Evolutionary conservation across 805 yeast species (phyloP).

Genomic region (Wilhelminamyces savonicus): DNA sequence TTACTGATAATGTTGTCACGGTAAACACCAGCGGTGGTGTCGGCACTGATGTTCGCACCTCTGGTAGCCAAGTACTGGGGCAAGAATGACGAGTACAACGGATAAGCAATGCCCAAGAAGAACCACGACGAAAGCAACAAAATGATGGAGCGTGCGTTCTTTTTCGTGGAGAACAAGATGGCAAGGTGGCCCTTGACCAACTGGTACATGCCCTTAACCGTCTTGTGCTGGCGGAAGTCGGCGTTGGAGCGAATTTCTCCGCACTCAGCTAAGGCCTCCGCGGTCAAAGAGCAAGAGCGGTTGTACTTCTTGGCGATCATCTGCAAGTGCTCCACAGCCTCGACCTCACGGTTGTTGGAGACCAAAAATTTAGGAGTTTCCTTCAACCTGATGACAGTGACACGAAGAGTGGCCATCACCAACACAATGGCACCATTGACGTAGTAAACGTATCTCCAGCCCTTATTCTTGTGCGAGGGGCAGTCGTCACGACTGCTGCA

Average conservation of each 20-base stretch:
- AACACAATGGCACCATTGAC: slow-evolving; percentile 5
- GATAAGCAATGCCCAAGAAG: slow-evolving; percentile 46
- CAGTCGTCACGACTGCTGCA: slow-evolving; percentile 21
- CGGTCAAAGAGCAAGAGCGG: slow-evolving; percentile 7
- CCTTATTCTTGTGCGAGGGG: slow-evolving; percentile 3
- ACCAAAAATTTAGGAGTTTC: slow-evolving; percentile 8
- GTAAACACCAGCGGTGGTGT: slow-evolving; percentile 32
- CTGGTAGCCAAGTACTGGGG: slow-evolving; percentile 29
- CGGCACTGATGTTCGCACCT: slow-evolving; percentile 42
- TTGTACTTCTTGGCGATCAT: slow-evolving; percentile 7
- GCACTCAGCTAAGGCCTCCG: slow-evolving; percentile 6
- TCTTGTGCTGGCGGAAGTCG: slow-evolving; percentile 17
- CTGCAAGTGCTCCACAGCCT: slow-evolving; percentile 5
- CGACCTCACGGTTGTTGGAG: slow-evolving; percentile 5
- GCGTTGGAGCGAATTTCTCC: slow-evolving; percentile 12
- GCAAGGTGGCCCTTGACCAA: slow-evolving; percentile 4
- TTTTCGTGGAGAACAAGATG: slow-evolving; percentile 7
- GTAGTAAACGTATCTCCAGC: slow-evolving; percentile 9
- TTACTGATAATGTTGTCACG: slow-evolving; percentile 45
- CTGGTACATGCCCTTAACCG: slow-evolving; percentile 2
- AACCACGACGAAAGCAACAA: slow-evolving; percentile 10
- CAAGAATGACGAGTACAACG: slow-evolving; percentile 48
- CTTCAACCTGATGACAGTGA: slow-evolving; percentile 3
- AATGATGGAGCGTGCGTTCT: slow-evolving; percentile 3
- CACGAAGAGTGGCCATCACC: slow-evolving; percentile 2